These are phyloP conservation scores for Pedinophyceae sp. DNA, from an alignment of 139 green algal species.

Conservation along the genomic window DNA sequence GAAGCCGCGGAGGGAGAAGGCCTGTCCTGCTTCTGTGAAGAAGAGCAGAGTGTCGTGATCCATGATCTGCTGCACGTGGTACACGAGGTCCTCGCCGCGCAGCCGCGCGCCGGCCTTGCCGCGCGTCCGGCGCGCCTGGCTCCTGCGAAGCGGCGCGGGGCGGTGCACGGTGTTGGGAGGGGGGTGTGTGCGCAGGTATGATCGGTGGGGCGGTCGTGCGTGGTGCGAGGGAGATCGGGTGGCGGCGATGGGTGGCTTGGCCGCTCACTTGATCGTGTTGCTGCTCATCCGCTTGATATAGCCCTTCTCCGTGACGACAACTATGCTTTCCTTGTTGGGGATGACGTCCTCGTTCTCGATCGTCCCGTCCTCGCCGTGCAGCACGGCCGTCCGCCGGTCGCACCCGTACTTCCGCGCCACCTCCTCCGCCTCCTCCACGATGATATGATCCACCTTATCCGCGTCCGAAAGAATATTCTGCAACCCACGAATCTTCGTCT, in stretches of 20 bases:
- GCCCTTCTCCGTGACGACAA: slow-evolving; percentile 45
- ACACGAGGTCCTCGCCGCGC: slow-evolving; percentile 20
- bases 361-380: slow-evolving; percentile 2
- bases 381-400: slow-evolving; percentile 1
- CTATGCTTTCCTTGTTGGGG: slow-evolving; percentile 38
- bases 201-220: background rate
- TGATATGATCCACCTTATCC: background rate
- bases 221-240: background rate
- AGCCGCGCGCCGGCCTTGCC: slow-evolving; percentile 34
- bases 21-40: slow-evolving; percentile 41
- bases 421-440: slow-evolving; percentile 39
- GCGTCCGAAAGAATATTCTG: background rate
- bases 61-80: slow-evolving; percentile 5
- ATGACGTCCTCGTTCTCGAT: slow-evolving; percentile 34
- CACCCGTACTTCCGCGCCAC: slow-evolving; percentile 25
- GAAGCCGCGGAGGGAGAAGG: slow-evolving; percentile 38
- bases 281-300: slow-evolving; percentile 77
- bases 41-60: slow-evolving; percentile 68
- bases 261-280: slow-evolving; percentile 33
- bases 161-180: background rate
- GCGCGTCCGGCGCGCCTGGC: slow-evolving; percentile 11
- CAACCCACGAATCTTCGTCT: slow-evolving; percentile 18
- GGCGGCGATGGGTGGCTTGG: slow-evolving; percentile 13
- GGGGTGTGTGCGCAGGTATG: background rate
- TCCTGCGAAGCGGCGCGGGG: background rate